Base-by-base conservation (phyloP, 106 monocot species). In the Allium fistulosum region DNA sequence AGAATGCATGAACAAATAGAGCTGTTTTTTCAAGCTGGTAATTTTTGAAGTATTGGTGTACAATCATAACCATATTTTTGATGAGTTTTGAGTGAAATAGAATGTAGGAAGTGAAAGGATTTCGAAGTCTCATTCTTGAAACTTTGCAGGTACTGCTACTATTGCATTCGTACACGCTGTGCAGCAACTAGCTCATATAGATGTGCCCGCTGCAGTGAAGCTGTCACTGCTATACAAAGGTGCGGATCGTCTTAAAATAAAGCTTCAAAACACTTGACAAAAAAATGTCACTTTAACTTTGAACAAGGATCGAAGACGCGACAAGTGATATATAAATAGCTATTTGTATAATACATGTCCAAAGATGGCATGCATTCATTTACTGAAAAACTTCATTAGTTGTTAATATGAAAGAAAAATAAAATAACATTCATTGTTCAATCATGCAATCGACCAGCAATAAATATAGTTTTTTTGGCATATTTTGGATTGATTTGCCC, bases 101-200 rank as follows among this genome's bases (percentile, higher is more conserved):
- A 22, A 22, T 22, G 22, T 22, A 22, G 22, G 22, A 22, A 22
- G 22, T 22, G 22, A 50, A 49, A 73, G 61, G 11, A 63, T 37
- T 37, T 15, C 53, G 7, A 55, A 55, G 53, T 6, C 15, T 55
- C 53, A 49, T 15, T 13, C n/a, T 65, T 49, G 59, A 37, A 37
- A 37, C 22, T 18, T 57, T 50, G 14, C 80, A 95, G 95, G 81
- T 88, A 91, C 57, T 95, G 95, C 73, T 95, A 95, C 68, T 95
- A 95, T 67, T 95, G 95, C 63, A 66, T 91, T 58, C 80, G 85
- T 11, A 88, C 95, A 53, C 82, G 85, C 26, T 83, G 80, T 64
- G 70, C 77, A 46, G 79, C 88, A 7, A 67, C 71, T 57, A 76
- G 61, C 53, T 78, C 78, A 4, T 95, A 81, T 53, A 77, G 88